These are phyloP conservation scores for Nannizziopsis barbatae DNA, from an alignment of 2,329 filamentous ascomycete species.

Conservation along the genomic window DNA sequence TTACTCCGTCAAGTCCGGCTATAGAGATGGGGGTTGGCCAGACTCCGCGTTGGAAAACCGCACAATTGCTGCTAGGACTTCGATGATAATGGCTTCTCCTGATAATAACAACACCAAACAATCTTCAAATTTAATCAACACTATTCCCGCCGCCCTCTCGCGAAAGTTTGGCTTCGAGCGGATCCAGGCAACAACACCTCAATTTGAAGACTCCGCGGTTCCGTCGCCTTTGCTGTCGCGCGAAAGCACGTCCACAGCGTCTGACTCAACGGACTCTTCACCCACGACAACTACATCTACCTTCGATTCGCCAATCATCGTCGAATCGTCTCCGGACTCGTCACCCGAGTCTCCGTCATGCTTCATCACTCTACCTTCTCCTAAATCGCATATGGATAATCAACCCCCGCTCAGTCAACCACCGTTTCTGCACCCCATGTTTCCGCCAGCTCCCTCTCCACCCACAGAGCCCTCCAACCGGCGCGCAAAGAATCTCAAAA, in stretches of 20 bases:
- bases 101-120: background rate
- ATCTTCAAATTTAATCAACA: background rate
- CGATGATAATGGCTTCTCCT: background rate
- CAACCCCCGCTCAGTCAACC: background rate
- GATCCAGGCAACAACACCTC: constrained; percentile 14
- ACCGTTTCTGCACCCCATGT: background rate
- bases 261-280: constrained; percentile 83
- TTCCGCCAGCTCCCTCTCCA: constrained; percentile 1
- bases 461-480: constrained; percentile 26
- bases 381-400: constrained; percentile 12
- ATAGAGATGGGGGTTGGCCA: constrained; percentile 4
- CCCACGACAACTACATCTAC: constrained; percentile 90
- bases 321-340: constrained; percentile 80
- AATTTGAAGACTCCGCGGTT: constrained; percentile 6
- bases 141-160: background rate
- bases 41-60: background rate
- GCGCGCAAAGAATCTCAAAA: constrained; percentile 50
- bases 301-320: constrained; percentile 78
- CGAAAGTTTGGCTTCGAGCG: constrained; percentile 8
- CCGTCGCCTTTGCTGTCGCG: constrained; percentile 29
- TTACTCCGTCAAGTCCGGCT: background rate
- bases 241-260: constrained; percentile 38
- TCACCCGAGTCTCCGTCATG: constrained; percentile 83
- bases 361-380: constrained; percentile 48
- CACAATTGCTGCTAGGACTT: constrained; percentile 14